Evolutionary conservation across 352 stramenopile species (phyloP).

Genomic region (Globisporangium barbulae): DNA sequence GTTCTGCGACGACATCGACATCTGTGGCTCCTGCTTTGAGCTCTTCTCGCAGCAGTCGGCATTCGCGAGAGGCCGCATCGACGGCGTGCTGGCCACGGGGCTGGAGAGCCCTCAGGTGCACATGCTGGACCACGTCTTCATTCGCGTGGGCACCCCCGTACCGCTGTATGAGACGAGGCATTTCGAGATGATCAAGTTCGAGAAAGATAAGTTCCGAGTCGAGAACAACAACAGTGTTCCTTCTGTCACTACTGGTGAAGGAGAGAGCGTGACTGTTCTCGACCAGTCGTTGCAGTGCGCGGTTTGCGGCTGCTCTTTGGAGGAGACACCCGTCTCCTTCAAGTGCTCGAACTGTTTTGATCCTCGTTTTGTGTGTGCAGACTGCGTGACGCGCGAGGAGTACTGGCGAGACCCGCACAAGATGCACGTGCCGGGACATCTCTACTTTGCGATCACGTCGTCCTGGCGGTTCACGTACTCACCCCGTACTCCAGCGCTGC

Average conservation of each 20-base stretch:
- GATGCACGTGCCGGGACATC: conserved; percentile 56
- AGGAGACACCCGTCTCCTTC: conserved; percentile 40
- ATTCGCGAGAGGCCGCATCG: conserved; percentile 10
- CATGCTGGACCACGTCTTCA: conserved; percentile 53
- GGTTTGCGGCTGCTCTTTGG: conserved; percentile 29
- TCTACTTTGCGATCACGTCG: conserved; percentile 60
- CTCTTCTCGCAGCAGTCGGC: conserved; percentile 29
- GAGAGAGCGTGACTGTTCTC: conserved; percentile 1
- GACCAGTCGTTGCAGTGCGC: conserved; percentile 17
- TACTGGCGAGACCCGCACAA: conserved; percentile 37
- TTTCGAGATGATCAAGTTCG: conserved; percentile 32
- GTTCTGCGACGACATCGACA: conserved; percentile 66
- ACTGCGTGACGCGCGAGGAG: conserved; percentile 54
- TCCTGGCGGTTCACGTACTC: conserved; percentile 38
- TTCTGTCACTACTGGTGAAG: conserved; percentile 11
- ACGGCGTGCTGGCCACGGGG: conserved; percentile 10
- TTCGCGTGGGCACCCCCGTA: conserved; percentile 57
- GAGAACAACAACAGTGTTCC: conserved; percentile 2
- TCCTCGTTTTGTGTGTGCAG: conserved; percentile 40
- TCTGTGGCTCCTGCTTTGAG: conserved; percentile 62
- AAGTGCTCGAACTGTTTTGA: conserved; percentile 63
- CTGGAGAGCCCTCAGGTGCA: conserved; percentile 24
- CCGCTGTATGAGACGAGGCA: conserved; percentile 60
- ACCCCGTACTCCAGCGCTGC: conserved; percentile 22
- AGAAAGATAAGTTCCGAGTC: conserved; percentile 19